phyloP scores from a whole-genome alignment of 495 filamentous ascomycete species.

The Hypoxylon trugodes region DNA sequence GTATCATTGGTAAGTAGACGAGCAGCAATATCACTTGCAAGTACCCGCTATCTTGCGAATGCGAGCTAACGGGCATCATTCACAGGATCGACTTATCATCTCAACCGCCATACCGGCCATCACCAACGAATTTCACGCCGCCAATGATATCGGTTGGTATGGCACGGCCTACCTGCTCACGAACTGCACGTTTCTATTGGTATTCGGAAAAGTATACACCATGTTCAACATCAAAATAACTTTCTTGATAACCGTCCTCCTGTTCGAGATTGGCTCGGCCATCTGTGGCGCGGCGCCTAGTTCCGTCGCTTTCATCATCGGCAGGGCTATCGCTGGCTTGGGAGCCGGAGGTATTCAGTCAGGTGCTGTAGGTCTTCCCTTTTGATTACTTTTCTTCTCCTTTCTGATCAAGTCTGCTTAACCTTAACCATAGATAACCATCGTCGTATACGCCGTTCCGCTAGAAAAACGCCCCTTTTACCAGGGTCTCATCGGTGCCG shows the following conservation, averaged over 20 bases:
- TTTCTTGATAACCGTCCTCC: no score
- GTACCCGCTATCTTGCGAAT: no score
- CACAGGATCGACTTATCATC: conserved; percentile 52
- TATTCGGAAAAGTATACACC: no score
- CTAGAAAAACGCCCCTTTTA: conserved; percentile 57
- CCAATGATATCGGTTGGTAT: conserved; percentile 61
- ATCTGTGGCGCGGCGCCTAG: conserved; percentile 65
- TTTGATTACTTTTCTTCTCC: neutral
- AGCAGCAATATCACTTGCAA: no score
- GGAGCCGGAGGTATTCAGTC: conserved; percentile 54
- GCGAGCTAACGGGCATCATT: no score
- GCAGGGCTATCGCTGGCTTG: conserved; percentile 65
- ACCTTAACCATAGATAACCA: conserved; percentile 37
- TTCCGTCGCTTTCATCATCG: conserved; percentile 62
- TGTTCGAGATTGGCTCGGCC: conserved; percentile 62
- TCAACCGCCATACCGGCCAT: conserved; percentile 62
- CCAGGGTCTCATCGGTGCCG: conserved; percentile 52
- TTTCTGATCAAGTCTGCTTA: neutral
- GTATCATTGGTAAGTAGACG: no score
- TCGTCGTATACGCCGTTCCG: conserved; percentile 57
- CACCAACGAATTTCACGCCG: conserved; percentile 55
- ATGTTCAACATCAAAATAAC: no score
- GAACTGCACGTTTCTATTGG: no score
- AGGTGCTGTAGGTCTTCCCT: conserved; percentile 30
- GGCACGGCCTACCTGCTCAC: conserved; percentile 55